These are phyloP conservation scores for Alloteropsis semialata DNA, from an alignment of 176 grass and related monocot species.

Conservation along the genomic window DNA sequence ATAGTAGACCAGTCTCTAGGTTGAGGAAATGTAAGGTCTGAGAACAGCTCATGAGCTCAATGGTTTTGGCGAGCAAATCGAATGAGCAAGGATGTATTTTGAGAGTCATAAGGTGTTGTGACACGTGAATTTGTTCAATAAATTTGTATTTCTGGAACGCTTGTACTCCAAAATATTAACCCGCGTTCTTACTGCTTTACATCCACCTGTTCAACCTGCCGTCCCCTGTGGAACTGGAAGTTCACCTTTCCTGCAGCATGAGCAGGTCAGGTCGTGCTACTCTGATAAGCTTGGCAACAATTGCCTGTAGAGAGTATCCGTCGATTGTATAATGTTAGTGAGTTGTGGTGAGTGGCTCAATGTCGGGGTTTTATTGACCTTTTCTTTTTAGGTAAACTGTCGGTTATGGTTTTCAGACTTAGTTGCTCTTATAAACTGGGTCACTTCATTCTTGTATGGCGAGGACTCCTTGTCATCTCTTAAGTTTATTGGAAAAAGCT, in stretches of 20 bases:
- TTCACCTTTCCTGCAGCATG: background rate
- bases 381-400: no score
- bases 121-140: constrained; percentile 10
- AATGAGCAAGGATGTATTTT: background rate
- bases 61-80: background rate
- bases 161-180: background rate
- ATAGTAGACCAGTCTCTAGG: background rate
- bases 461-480: no score
- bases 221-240: background rate
- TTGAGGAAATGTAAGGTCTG: constrained; percentile 9
- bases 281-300: no score
- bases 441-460: no score
- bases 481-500: no score
- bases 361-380: no score
- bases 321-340: no score
- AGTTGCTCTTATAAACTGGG: no score
- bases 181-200: background rate
- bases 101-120: background rate
- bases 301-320: no score
- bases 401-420: no score
- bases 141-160: background rate
- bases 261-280: no score
- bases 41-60: background rate
- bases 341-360: no score
- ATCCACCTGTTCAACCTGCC: background rate